Evolutionary conservation across 805 yeast species (phyloP).

Genomic region (Cyberlindnera mrakii): DNA sequence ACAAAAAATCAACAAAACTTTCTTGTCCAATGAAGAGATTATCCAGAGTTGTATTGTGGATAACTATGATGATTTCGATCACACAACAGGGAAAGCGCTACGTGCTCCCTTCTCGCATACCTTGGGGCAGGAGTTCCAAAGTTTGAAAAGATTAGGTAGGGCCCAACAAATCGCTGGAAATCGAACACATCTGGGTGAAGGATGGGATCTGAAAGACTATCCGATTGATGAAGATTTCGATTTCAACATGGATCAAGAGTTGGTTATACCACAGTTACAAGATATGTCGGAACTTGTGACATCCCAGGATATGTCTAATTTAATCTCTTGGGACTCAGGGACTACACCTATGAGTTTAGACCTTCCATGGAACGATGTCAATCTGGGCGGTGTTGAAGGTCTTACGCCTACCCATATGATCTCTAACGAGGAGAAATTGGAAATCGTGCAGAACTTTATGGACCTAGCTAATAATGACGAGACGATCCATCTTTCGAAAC

Average conservation of each 20-base stretch:
- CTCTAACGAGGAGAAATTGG: conserved; percentile 1
- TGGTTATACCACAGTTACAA: conserved; percentile 10
- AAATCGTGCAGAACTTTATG: conserved; percentile 8
- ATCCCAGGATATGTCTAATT: not conserved
- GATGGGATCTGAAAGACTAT: conserved; percentile 1
- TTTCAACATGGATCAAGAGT: not conserved
- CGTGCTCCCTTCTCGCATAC: conserved; percentile 24
- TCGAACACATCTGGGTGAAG: not conserved
- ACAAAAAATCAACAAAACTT: conserved; percentile 34
- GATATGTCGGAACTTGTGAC: conserved; percentile 21
- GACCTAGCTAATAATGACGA: conserved; percentile 8
- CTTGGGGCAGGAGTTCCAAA: conserved; percentile 21
- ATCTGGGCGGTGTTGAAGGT: not conserved
- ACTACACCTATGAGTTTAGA: too few relatives aligned
- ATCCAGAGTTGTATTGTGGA: conserved; percentile 56
- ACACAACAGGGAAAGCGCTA: conserved; percentile 11
- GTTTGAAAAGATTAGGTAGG: conserved; percentile 18
- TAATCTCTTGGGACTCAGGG: not conserved
- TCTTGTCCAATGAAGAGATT: conserved; percentile 54
- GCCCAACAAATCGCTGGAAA: conserved; percentile 8
- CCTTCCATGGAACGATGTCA: not conserved
- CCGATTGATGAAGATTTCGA: not conserved
- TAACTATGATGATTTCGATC: conserved; percentile 20
- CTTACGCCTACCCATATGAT: conserved; percentile 1
- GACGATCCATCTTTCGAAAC: conserved; percentile 4